A percentile compares a stretch with the other conserved stretches of the same genome.
Conservation (phyloP, 306 rosid genomes). For the Lathyrus aphaca region DNA sequence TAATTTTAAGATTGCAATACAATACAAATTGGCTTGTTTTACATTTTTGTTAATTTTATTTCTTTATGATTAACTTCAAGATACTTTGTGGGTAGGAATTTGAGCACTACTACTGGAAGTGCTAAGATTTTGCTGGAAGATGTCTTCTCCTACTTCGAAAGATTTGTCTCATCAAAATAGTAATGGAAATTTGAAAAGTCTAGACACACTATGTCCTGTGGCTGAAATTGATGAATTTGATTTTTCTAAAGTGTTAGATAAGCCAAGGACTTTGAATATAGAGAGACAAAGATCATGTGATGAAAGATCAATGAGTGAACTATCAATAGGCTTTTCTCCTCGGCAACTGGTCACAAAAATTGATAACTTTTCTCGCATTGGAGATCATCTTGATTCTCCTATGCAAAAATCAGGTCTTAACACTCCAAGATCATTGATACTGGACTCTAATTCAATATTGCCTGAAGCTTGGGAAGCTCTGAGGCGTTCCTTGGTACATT, state of each 20-base stretch:
- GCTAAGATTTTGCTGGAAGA: constrained; percentile 41
- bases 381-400: constrained; percentile 62
- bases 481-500: constrained; percentile 74
- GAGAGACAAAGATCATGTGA: constrained; percentile 79
- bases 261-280: constrained; percentile 65
- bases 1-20: too few species aligned
- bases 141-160: constrained; percentile 38
- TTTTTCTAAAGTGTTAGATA: constrained; percentile 63
- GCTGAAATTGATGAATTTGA: constrained; percentile 56
- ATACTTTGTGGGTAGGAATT: constrained; percentile 47
- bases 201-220: constrained; percentile 37
- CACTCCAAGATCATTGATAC: constrained; percentile 57
- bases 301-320: constrained; percentile 65
- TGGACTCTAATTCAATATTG: constrained; percentile 60
- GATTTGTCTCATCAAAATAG: constrained; percentile 56
- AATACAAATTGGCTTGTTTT: too few species aligned
- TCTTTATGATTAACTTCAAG: constrained; percentile 11
- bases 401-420: constrained; percentile 47
- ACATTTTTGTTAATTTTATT: background rate
- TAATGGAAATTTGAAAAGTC: constrained; percentile 45
- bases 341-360: constrained; percentile 38
- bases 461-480: constrained; percentile 83
- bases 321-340: constrained; percentile 60
- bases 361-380: constrained; percentile 47
- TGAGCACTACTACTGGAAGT: constrained; percentile 34